phyloP scores from a whole-genome alignment of 176 grass and related monocot species.

The Bonia amplexicaulis region DNA sequence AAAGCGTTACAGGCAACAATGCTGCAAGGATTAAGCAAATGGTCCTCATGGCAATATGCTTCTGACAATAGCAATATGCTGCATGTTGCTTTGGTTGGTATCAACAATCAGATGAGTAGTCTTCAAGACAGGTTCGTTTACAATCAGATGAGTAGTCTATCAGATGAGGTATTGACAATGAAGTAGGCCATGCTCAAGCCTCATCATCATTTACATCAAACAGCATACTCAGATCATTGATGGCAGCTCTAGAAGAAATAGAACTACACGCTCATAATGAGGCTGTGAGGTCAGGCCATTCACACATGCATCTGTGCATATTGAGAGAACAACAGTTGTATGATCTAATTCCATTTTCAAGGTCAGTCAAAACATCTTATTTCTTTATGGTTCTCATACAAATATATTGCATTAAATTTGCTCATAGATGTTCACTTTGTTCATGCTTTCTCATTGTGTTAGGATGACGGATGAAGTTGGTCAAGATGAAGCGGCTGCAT shows the following conservation, averaged over 20 bases:
- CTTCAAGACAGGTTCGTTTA: slow-evolving; percentile 88
- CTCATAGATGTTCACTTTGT: neutral
- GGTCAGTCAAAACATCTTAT: slow-evolving; percentile 48
- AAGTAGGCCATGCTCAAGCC: slow-evolving; percentile 48
- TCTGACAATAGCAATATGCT: slow-evolving; percentile 75
- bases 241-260: slow-evolving; percentile 88
- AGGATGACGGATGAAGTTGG: slow-evolving; percentile 57
- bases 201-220: slow-evolving; percentile 77
- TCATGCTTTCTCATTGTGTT: slow-evolving; percentile 29
- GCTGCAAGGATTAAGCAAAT: too few species aligned
- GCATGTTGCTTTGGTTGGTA: slow-evolving; percentile 94
- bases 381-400: slow-evolving; percentile 14
- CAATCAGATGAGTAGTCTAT: too few species aligned
- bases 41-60: too few species aligned
- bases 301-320: slow-evolving; percentile 94
- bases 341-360: slow-evolving; percentile 85
- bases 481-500: slow-evolving; percentile 61
- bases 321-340: slow-evolving; percentile 64
- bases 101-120: slow-evolving; percentile 96
- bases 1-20: too few species aligned
- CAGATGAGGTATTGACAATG: slow-evolving; percentile 50
- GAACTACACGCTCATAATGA: slow-evolving; percentile 85
- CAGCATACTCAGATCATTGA: slow-evolving; percentile 88
- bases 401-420: slow-evolving; percentile 16
- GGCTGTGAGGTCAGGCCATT: slow-evolving; percentile 68